Evolutionary conservation across 345 rosid genomes (phyloP).

Genomic region (Melaleuca quinquenervia): DNA sequence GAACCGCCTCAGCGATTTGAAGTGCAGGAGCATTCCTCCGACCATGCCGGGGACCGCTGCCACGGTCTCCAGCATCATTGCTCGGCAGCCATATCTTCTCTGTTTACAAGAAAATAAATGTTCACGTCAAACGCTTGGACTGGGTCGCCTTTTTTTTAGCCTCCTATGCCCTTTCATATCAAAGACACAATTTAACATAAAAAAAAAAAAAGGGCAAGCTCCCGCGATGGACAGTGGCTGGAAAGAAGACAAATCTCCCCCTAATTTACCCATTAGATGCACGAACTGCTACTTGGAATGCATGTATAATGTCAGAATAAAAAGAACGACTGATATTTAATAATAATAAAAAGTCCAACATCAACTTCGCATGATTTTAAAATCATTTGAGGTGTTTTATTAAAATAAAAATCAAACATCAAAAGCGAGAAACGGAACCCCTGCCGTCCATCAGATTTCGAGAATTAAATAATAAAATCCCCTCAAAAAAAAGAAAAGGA

Average conservation of each 20-base stretch:
- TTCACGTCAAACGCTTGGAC: not conserved
- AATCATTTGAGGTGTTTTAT: not conserved
- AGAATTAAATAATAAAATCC: not conserved
- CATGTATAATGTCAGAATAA: not conserved
- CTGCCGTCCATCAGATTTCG: no score
- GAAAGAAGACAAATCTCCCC: not conserved
- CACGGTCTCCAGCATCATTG: conserved; percentile 87
- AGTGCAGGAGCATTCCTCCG: conserved; percentile 68
- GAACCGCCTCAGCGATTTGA: conserved; percentile 57
- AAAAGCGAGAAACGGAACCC: not conserved
- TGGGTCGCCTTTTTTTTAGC: not conserved
- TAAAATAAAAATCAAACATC: not conserved
- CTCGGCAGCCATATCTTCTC: conserved; percentile 66
- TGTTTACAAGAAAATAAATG: conserved; percentile 2
- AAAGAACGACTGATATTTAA: not conserved
- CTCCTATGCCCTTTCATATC: not conserved
- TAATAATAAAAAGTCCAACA: not conserved
- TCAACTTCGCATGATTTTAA: not conserved
- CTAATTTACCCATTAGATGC: not conserved
- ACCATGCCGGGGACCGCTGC: conserved; percentile 88
- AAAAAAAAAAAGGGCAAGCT: not conserved
- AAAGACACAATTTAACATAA: not conserved
- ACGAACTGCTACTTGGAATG: not conserved
- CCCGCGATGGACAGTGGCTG: not conserved
- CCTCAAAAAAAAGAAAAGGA: not conserved